Conservation (phyloP, 2,329 filamentous ascomycete species). For the Microdochium trichocladiopsis region DNA sequence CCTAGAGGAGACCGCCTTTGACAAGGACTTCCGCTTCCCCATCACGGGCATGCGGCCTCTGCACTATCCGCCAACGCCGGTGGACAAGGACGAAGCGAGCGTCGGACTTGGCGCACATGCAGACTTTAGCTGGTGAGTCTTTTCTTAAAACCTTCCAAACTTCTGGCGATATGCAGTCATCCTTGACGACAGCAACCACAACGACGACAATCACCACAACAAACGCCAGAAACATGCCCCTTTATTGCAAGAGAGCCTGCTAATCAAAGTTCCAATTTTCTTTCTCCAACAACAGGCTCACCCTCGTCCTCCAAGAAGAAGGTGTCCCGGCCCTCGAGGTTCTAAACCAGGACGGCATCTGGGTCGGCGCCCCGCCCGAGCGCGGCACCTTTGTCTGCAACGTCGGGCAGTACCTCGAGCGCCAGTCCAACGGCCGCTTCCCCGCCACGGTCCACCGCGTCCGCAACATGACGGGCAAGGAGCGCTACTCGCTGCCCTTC, state of each 20-base stretch:
- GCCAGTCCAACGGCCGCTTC: slow-evolving; percentile 30
- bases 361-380: slow-evolving; percentile 27
- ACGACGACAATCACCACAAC: no score
- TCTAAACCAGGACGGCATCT: slow-evolving; percentile 29
- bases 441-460: slow-evolving; percentile 31
- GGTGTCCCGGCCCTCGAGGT: slow-evolving; percentile 25
- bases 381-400: slow-evolving; percentile 30
- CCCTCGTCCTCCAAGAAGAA: slow-evolving; percentile 24
- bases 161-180: background rate
- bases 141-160: background rate
- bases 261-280: no score
- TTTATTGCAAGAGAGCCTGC: no score
- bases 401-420: slow-evolving; percentile 29
- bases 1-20: slow-evolving; percentile 28
- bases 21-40: slow-evolving; percentile 26
- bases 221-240: no score
- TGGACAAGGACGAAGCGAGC: slow-evolving; percentile 12
- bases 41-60: slow-evolving; percentile 31
- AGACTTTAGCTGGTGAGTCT: slow-evolving; percentile 25
- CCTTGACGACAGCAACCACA: background rate
- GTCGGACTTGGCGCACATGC: slow-evolving; percentile 32
- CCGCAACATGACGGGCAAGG: slow-evolving; percentile 25
- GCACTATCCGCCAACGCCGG: slow-evolving; percentile 27
- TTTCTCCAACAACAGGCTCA: slow-evolving; percentile 18
- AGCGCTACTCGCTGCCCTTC: slow-evolving; percentile 31